These are phyloP conservation scores for Naganishia randhawae DNA, from an alignment of 768 basidiomycete species.

Conservation along the genomic window DNA sequence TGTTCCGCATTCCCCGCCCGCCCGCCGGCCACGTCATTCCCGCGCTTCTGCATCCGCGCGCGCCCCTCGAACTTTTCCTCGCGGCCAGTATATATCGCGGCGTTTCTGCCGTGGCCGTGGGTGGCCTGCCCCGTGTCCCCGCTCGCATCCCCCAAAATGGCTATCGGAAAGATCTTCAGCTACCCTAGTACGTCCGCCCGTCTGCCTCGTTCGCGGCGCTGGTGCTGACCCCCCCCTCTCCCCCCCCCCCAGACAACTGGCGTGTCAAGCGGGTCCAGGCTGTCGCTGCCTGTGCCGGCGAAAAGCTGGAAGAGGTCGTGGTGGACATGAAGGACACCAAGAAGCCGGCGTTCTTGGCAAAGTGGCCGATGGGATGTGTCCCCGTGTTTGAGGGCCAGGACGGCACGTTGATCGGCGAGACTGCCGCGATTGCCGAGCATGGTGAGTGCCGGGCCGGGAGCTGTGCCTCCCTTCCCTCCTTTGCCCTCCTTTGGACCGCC, in stretches of 20 bases:
- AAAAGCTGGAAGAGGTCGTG: conserved; percentile 72
- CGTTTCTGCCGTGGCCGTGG: not conserved
- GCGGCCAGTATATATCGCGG: not conserved
- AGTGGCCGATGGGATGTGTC: conserved; percentile 58
- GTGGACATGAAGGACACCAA: conserved; percentile 56
- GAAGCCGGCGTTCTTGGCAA: conserved; percentile 52
- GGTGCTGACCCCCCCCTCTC: not conserved
- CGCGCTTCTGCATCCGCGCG: not conserved
- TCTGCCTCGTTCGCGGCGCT: not conserved
- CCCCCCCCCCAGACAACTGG: conserved; percentile 40
- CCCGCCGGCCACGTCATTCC: not conserved
- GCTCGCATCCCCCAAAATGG: conserved; percentile 22
- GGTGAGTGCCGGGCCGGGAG: conserved; percentile 74
- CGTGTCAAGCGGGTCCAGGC: conserved; percentile 45
- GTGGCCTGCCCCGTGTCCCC: not conserved
- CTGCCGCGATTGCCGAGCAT: conserved; percentile 76
- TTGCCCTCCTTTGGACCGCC: not conserved
- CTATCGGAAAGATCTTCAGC: conserved; percentile 34
- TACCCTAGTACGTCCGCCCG: conserved; percentile 27
- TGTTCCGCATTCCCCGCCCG: not conserved
- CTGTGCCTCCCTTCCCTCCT: conserved; percentile 3
- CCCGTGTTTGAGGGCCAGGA: conserved; percentile 74
- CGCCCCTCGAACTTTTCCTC: not conserved
- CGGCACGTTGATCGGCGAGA: conserved; percentile 76
- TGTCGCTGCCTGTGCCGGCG: conserved; percentile 61